These are phyloP conservation scores for Auricularia cornea DNA, from an alignment of 768 basidiomycete genomes.

Conservation along the genomic window DNA sequence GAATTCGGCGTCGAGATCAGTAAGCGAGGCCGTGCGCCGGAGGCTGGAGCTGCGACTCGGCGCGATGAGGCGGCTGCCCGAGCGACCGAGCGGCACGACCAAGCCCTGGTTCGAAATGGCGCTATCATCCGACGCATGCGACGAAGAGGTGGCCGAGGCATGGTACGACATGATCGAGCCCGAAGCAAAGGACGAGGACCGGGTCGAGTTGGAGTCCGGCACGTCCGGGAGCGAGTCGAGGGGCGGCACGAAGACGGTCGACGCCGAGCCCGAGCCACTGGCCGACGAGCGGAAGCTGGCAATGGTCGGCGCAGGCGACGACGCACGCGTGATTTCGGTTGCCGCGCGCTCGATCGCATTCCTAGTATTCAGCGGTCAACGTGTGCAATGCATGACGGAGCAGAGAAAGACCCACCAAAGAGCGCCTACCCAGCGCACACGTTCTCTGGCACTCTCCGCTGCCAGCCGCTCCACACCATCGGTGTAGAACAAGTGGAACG, in stretches of 20 bases:
- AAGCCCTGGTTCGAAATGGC: constrained; percentile 59
- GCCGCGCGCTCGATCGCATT: constrained; percentile 66
- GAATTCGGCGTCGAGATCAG: constrained; percentile 62
- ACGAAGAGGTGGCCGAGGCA: not conserved
- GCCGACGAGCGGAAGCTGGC: constrained; percentile 55
- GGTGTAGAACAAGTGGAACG: constrained; percentile 83
- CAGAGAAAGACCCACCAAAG: constrained; percentile 56
- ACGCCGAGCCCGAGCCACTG: constrained; percentile 48
- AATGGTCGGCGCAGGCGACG: constrained; percentile 51
- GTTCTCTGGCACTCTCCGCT: constrained; percentile 78
- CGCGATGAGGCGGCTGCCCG: constrained; percentile 47
- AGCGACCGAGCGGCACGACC: constrained; percentile 60
- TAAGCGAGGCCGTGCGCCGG: constrained; percentile 63
- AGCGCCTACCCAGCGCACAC: constrained; percentile 86
- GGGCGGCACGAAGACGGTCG: constrained; percentile 72
- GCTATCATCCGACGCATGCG: constrained; percentile 63
- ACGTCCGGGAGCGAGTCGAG: constrained; percentile 61
- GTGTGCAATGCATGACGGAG: not conserved
- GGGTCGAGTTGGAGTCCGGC: constrained; percentile 38
- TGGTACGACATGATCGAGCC: constrained; percentile 25
- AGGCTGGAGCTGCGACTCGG: constrained; percentile 53
- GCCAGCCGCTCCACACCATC: constrained; percentile 86
- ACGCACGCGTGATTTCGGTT: constrained; percentile 39
- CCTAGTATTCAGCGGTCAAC: constrained; percentile 34
- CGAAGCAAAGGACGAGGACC: constrained; percentile 17